phyloP scores from a whole-genome alignment of 2,329 filamentous ascomycete genomes.

The Capronia americana region DNA sequence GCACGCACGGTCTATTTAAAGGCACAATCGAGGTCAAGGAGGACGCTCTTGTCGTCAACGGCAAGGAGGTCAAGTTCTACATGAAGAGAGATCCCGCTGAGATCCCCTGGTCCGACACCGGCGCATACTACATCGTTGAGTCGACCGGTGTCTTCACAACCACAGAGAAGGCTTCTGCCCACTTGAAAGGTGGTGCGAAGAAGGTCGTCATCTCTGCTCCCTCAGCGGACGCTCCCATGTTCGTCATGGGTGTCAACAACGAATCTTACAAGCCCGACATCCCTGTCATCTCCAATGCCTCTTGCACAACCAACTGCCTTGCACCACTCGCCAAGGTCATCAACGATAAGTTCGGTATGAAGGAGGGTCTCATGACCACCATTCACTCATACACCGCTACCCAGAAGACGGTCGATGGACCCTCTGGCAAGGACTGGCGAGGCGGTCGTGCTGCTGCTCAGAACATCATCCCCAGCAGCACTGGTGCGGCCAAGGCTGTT shows the following conservation, averaged over 20 bases:
- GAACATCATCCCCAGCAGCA: conserved; percentile 99
- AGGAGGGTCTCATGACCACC: conserved; percentile 99
- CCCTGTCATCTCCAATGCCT: conserved; percentile 97
- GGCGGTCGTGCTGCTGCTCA: conserved; percentile 97
- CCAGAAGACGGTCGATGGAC: conserved; percentile 99
- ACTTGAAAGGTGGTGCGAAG: conserved; percentile 97
- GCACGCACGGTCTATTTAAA: conserved; percentile 96
- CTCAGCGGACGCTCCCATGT: conserved; percentile 89
- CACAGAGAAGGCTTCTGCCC: conserved; percentile 90
- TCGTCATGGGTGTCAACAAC: conserved; percentile 99
- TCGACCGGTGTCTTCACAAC: conserved; percentile 99
- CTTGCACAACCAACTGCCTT: conserved; percentile 99
- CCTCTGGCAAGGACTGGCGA: conserved; percentile 98
- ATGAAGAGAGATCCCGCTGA: conserved; percentile 83
- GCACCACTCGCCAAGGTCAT: conserved; percentile 99
- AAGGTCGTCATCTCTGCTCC: conserved; percentile 78
- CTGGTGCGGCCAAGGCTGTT: conserved; percentile 99
- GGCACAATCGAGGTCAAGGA: conserved; percentile 78
- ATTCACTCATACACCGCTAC: conserved; percentile 99
- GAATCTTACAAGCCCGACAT: conserved; percentile 88
- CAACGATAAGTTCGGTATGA: conserved; percentile 95
- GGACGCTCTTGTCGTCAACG: conserved; percentile 82
- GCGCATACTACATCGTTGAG: conserved; percentile 94
- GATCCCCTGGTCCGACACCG: conserved; percentile 89
- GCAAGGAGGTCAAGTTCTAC: conserved; percentile 96